These are phyloP conservation scores for Taiwanofungus camphoratus DNA, from an alignment of 1,284 basidiomycete species.

Conservation along the genomic window DNA sequence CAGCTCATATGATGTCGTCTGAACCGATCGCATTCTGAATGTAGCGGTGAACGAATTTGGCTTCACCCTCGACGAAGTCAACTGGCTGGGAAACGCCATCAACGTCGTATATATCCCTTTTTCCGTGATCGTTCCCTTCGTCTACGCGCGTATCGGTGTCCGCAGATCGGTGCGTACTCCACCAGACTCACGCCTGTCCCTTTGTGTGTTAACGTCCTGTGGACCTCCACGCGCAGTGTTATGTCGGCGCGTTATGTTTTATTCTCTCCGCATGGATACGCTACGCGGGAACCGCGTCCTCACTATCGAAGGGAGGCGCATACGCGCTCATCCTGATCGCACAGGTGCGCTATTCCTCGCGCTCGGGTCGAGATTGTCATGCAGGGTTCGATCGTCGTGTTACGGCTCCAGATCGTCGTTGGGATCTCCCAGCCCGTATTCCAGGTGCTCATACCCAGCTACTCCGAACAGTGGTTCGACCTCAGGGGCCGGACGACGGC, in stretches of 20 bases:
- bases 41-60: constrained; percentile 36
- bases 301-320: constrained; percentile 41
- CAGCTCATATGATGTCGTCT: not conserved
- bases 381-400: not conserved
- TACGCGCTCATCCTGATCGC: constrained; percentile 64
- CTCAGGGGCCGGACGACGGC: constrained; percentile 66
- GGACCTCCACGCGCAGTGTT: constrained; percentile 4
- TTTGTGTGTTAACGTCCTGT: not conserved
- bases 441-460: constrained; percentile 61
- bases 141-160: constrained; percentile 56
- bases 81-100: constrained; percentile 72
- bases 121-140: constrained; percentile 49
- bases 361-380: not conserved
- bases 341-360: constrained; percentile 42
- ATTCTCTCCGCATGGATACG: constrained; percentile 60
- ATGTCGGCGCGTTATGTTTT: constrained; percentile 4
- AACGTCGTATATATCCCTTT: constrained; percentile 55
- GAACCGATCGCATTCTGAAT: not conserved
- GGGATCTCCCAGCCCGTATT: constrained; percentile 58
- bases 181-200: not conserved
- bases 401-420: constrained; percentile 40
- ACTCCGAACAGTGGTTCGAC: constrained; percentile 76
- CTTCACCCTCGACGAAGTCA: constrained; percentile 60
- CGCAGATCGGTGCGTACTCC: constrained; percentile 44
- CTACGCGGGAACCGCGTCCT: constrained; percentile 57